Conservation (phyloP, 192 early-diverging fungal genomes). For the Thamnidium elegans region DNA sequence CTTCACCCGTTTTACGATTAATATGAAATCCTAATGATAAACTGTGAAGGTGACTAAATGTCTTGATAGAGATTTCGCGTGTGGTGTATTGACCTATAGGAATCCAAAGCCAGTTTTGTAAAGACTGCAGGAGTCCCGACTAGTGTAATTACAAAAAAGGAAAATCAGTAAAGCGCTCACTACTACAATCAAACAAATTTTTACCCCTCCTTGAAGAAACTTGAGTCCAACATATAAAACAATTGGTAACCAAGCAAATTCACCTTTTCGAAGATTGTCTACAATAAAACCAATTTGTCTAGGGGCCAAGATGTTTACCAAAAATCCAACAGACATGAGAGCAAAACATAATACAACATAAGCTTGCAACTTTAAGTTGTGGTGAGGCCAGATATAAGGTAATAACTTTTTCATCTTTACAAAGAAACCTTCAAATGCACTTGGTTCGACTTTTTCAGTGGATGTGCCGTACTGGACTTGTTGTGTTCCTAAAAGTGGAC, state of each 20-base stretch:
- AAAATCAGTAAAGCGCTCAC: slow-evolving; percentile 6
- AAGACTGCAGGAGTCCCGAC: slow-evolving; percentile 66
- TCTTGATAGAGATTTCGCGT: slow-evolving; percentile 83
- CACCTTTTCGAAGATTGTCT: slow-evolving; percentile 50
- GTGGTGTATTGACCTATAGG: slow-evolving; percentile 93
- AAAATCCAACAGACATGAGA: slow-evolving; percentile 58
- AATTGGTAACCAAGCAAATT: slow-evolving; percentile 49
- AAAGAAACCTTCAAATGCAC: slow-evolving; percentile 45
- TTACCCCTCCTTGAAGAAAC: slow-evolving; percentile 73
- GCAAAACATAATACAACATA: slow-evolving; percentile 67
- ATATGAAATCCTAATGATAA: slow-evolving; percentile 92
- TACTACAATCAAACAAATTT: not conserved
- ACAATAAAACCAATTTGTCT: slow-evolving; percentile 82
- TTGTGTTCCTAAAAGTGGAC: slow-evolving; percentile 23
- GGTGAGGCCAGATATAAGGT: slow-evolving; percentile 84
- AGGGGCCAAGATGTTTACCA: slow-evolving; percentile 85
- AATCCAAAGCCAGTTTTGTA: slow-evolving; percentile 90
- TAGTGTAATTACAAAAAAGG: slow-evolving; percentile 15
- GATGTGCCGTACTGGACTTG: slow-evolving; percentile 25
- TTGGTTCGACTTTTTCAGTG: slow-evolving; percentile 25
- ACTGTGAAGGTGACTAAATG: slow-evolving; percentile 87
- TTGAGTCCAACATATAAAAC: slow-evolving; percentile 60
- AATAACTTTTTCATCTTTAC: slow-evolving; percentile 60
- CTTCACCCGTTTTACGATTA: slow-evolving; percentile 92
- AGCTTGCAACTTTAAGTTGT: slow-evolving; percentile 58